These are phyloP conservation scores for Fusarium nygamai DNA, from an alignment of 2,329 filamentous ascomycete species.

Conservation along the genomic window DNA sequence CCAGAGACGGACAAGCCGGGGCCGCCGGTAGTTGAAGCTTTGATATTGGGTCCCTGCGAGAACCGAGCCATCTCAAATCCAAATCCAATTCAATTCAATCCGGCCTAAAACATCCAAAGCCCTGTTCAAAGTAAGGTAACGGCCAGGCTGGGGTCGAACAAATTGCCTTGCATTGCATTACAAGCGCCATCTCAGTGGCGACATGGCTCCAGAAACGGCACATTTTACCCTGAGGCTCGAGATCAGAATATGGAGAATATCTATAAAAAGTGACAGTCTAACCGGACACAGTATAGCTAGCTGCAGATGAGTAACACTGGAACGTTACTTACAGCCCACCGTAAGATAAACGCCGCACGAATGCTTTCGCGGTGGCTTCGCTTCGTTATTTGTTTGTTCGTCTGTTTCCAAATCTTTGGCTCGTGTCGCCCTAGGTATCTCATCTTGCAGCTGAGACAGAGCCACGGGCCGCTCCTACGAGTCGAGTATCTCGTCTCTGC, in stretches of 20 bases:
- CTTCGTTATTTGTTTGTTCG: conserved; percentile 16
- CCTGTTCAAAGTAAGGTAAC: conserved; percentile 9
- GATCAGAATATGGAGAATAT: conserved; percentile 30
- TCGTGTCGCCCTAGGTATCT: conserved; percentile 15
- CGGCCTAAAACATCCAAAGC: neutral
- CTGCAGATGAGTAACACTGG: conserved; percentile 24
- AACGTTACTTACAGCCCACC: conserved; percentile 39
- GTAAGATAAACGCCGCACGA: conserved; percentile 24
- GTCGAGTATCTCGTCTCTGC: conserved; percentile 5
- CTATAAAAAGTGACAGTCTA: conserved; percentile 35
- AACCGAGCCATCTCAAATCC: conserved; percentile 14
- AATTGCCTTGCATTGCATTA: conserved; percentile 23
- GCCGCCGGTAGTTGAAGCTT: conserved; percentile 35
- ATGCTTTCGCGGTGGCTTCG: conserved; percentile 20
- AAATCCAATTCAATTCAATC: neutral
- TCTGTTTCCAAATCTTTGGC: conserved; percentile 21
- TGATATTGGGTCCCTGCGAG: conserved; percentile 9
- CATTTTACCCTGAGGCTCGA: conserved; percentile 25
- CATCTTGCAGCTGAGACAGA: conserved; percentile 36
- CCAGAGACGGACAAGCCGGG: conserved; percentile 29
- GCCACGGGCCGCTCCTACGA: conserved; percentile 12
- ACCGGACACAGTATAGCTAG: conserved; percentile 11
- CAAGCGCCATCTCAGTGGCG: conserved; percentile 29
- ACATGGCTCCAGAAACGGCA: conserved; percentile 31
- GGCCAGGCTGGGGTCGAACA: conserved; percentile 5